Conservation (phyloP, 148 eudicot genomes). For the Silene latifolia region DNA sequence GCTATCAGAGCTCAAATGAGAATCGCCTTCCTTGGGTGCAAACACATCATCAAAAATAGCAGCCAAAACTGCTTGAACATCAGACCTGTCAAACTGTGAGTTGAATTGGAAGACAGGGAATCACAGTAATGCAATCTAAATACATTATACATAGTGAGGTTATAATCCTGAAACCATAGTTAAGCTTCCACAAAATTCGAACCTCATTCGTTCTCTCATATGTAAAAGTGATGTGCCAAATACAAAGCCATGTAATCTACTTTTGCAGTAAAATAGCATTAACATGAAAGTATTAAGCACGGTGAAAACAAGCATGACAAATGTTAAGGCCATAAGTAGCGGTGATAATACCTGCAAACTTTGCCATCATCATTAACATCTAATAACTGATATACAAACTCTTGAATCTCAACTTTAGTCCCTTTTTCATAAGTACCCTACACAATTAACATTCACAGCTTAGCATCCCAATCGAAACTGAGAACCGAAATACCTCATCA, state of each 20-base stretch:
- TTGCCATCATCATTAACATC: conserved; percentile 69
- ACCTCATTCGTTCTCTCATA: background rate
- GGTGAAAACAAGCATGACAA: no score
- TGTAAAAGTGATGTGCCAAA: background rate
- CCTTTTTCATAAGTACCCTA: conserved; percentile 95
- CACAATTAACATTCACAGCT: background rate
- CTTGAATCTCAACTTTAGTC: conserved; percentile 76
- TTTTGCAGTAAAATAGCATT: background rate
- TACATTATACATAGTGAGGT: background rate
- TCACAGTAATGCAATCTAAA: background rate
- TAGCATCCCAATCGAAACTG: conserved; percentile 5
- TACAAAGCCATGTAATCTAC: background rate
- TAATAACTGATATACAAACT: conserved; percentile 60
- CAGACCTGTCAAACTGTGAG: conserved; percentile 64
- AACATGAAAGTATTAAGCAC: background rate
- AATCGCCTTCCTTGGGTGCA: conserved; percentile 27
- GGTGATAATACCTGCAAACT: conserved; percentile 51
- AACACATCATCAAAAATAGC: conserved; percentile 58
- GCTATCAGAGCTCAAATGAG: conserved; percentile 33
- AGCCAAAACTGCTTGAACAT: conserved; percentile 60
- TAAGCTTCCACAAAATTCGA: no score
- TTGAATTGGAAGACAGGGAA: conserved; percentile 26
- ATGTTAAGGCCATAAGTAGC: no score
- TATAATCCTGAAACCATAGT: no score
- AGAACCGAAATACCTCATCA: background rate